Evolutionary conservation across 805 yeast genomes (phyloP).

Genomic region (Teunomyces tritomae): DNA sequence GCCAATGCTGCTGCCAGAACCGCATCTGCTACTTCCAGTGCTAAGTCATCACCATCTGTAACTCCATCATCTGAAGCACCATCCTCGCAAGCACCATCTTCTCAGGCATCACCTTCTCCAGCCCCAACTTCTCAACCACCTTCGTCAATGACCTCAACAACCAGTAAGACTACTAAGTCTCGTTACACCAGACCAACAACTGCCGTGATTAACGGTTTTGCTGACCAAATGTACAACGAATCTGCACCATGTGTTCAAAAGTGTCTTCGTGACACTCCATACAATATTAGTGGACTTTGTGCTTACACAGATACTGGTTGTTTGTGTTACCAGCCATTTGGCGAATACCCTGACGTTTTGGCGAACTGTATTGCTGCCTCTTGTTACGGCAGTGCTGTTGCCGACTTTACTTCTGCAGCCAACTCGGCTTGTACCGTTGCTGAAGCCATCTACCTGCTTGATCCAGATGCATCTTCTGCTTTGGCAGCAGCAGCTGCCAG

Average conservation of each 20-base stretch:
- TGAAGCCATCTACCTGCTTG: constrained; percentile 8
- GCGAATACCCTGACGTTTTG: constrained; percentile 35
- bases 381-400: constrained; percentile 39
- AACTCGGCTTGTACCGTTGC: constrained; percentile 39
- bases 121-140: not conserved
- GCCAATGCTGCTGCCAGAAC: constrained; percentile 22
- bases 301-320: constrained; percentile 48
- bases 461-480: constrained; percentile 9
- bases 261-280: constrained; percentile 26
- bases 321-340: constrained; percentile 40
- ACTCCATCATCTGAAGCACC: not conserved
- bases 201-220: constrained; percentile 43
- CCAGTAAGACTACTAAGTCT: constrained; percentile 2
- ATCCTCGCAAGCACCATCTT: not conserved
- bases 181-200: constrained; percentile 24
- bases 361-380: constrained; percentile 40
- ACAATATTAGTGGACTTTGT: constrained; percentile 30
- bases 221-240: constrained; percentile 33
- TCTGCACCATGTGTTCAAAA: constrained; percentile 37
- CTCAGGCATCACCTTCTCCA: not conserved
- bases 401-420: constrained; percentile 40
- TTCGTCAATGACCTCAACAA: not conserved
- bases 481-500: constrained; percentile 6
- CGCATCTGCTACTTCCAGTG: constrained; percentile 12
- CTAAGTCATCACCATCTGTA: constrained; percentile 10